Percentiles rank a stretch among this genome's conserved stretches.
Evolutionary conservation across 2,329 filamentous ascomycete genomes (phyloP).

Genomic region (Pseudopithomyces chartarum): DNA sequence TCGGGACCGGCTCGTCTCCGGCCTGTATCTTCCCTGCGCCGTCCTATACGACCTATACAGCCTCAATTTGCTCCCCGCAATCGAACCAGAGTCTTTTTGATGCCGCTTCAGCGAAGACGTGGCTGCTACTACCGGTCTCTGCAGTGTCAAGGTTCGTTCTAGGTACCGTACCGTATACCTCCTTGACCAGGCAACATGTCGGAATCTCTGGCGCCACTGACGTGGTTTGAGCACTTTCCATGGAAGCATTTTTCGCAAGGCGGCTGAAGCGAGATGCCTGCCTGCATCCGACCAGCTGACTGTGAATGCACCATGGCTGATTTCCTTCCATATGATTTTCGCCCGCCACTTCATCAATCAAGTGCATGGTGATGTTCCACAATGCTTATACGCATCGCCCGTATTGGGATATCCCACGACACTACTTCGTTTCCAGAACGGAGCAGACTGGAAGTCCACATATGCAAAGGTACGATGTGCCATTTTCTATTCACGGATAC

Average conservation of each 20-base stretch:
- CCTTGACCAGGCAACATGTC: not conserved
- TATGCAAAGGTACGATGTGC: not conserved
- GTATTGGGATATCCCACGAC: not conserved
- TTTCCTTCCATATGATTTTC: not conserved
- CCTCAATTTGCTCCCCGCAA: constrained; percentile 26
- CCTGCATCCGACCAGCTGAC: not conserved
- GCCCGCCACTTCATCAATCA: not conserved
- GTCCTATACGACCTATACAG: constrained; percentile 15
- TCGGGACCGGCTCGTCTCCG: constrained; percentile 14
- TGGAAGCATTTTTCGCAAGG: not conserved
- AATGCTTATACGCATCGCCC: not conserved
- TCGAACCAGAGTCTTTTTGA: constrained; percentile 14
- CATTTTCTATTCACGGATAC: constrained; percentile 2
- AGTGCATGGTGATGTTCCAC: not conserved
- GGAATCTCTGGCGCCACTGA: not conserved
- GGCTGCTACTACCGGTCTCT: constrained; percentile 25
- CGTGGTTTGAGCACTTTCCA: not conserved
- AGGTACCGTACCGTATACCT: not conserved
- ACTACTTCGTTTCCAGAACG: not conserved
- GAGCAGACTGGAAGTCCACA: not conserved
- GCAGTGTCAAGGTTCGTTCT: constrained; percentile 8
- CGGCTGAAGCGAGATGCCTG: not conserved
- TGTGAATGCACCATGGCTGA: not conserved
- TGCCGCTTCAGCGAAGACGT: constrained; percentile 15
- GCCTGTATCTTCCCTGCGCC: constrained; percentile 15